phyloP scores from a whole-genome alignment of 805 yeast species.

The Candida mattraensis region DNA sequence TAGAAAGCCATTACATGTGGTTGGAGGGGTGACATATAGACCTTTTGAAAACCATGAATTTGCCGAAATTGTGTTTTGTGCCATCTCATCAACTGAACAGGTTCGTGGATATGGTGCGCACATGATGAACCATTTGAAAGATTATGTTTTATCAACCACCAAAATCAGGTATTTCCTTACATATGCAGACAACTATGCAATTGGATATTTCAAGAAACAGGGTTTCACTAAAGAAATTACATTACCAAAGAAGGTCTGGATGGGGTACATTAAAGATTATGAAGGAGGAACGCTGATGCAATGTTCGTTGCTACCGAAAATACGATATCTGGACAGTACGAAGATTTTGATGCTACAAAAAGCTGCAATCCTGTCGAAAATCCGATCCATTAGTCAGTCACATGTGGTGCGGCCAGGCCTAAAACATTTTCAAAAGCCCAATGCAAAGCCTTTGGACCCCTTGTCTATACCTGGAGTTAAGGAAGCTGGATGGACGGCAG shows the following conservation, averaged over 20 bases:
- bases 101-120: constrained; percentile 99
- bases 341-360: constrained; percentile 84
- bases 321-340: constrained; percentile 84
- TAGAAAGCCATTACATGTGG: constrained; percentile 79
- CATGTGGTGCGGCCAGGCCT: constrained; percentile 83
- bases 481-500: constrained; percentile 98
- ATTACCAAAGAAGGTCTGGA: constrained; percentile 84
- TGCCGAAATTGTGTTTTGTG: constrained; percentile 98
- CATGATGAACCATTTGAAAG: constrained; percentile 95
- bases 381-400: constrained; percentile 73
- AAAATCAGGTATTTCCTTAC: constrained; percentile 85
- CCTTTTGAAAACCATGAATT: constrained; percentile 89
- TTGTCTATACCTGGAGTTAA: constrained; percentile 82
- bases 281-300: constrained; percentile 99
- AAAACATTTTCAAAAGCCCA: constrained; percentile 56
- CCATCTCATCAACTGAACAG: constrained; percentile 95
- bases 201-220: constrained; percentile 97
- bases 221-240: constrained; percentile 96
- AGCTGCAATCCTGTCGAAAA: constrained; percentile 86
- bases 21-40: constrained; percentile 95
- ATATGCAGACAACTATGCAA: constrained; percentile 98
- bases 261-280: constrained; percentile 98
- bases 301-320: constrained; percentile 87
- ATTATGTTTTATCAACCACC: constrained; percentile 87
- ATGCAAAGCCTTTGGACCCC: constrained; percentile 66